phyloP scores from a whole-genome alignment of 257 asterid genomes.

The Misopates orontium region DNA sequence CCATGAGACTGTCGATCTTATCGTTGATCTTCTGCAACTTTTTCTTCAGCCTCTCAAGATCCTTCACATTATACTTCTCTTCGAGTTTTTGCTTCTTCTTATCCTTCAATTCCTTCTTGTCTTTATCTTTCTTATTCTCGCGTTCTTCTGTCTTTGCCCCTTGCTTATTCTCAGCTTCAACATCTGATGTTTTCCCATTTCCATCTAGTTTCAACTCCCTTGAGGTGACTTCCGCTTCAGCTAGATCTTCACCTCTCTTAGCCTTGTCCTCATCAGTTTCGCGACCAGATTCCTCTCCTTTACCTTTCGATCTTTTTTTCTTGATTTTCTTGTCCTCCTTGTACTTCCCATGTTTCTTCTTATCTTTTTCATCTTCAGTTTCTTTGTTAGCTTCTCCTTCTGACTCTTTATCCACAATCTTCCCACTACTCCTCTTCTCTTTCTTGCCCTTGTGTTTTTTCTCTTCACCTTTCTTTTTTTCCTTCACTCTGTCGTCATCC shows the following conservation, averaged over 20 bases:
- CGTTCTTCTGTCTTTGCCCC: conserved; percentile 30
- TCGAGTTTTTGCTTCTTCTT: conserved; percentile 52
- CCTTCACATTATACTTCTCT: conserved; percentile 40
- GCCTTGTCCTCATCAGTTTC: conserved; percentile 25
- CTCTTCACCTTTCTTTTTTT: neutral
- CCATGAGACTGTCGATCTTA: conserved; percentile 48
- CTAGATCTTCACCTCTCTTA: conserved; percentile 1
- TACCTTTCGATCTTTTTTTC: conserved; percentile 22
- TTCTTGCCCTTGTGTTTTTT: conserved; percentile 8
- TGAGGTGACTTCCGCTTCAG: conserved; percentile 24
- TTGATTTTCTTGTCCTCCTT: conserved; percentile 32
- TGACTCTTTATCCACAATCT: neutral
- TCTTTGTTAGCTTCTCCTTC: conserved; percentile 23
- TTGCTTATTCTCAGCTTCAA: conserved; percentile 28
- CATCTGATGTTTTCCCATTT: conserved; percentile 22
- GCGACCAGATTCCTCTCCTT: conserved; percentile 24
- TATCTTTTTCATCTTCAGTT: conserved; percentile 19
- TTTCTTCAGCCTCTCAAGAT: conserved; percentile 48
- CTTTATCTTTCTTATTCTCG: conserved; percentile 34
- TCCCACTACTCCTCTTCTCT: conserved; percentile 15
- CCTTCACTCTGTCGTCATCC: conserved; percentile 7
- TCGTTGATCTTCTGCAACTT: conserved; percentile 54
- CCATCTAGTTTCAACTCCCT: conserved; percentile 50
- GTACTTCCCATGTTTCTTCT: conserved; percentile 25
- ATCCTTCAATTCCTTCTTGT: conserved; percentile 46